A percentile compares a stretch with the other conserved stretches of the same genome.
Conservation (phyloP, 805 yeast genomes). For the Wickerhamiella brachini region DNA sequence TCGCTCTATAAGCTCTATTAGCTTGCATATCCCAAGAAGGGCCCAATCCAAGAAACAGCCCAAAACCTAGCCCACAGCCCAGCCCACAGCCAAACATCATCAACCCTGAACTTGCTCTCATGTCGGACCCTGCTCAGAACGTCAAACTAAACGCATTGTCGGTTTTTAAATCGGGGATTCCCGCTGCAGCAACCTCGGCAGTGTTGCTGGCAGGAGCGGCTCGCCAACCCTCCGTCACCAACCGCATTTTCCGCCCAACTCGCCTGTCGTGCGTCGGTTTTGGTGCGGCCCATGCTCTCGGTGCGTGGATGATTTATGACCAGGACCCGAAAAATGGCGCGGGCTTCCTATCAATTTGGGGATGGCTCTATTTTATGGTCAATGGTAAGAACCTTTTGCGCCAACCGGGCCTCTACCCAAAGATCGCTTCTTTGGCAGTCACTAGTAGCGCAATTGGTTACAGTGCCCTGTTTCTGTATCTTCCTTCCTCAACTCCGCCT, state of each 20-base stretch:
- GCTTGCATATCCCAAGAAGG: background rate
- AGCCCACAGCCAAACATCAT: too few species aligned
- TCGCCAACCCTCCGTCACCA: constrained; percentile 9
- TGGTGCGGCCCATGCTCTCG: constrained; percentile 19
- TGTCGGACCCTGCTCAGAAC: background rate
- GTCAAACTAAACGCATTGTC: background rate
- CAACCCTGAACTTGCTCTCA: background rate
- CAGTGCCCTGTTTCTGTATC: constrained; percentile 11
- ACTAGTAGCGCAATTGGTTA: constrained; percentile 14
- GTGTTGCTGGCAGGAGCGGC: constrained; percentile 11
- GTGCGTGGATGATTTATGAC: constrained; percentile 19
- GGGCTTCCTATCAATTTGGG: constrained; percentile 19
- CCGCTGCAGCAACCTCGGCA: constrained; percentile 15
- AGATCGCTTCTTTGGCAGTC: constrained; percentile 6
- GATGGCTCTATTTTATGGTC: constrained; percentile 16
- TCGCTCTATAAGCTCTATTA: too few species aligned
- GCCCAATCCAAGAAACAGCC: too few species aligned
- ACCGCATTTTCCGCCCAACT: constrained; percentile 12
- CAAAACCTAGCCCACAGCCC: too few species aligned
- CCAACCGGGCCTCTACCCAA: constrained; percentile 8
- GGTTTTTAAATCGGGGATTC: constrained; percentile 9
- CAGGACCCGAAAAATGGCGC: constrained; percentile 20
- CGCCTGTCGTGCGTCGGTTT: constrained; percentile 15
- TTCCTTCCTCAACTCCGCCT: constrained; percentile 2
- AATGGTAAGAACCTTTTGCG: constrained; percentile 11